Conservation (phyloP, 805 yeast species). For the Ogataea allantospora region DNA sequence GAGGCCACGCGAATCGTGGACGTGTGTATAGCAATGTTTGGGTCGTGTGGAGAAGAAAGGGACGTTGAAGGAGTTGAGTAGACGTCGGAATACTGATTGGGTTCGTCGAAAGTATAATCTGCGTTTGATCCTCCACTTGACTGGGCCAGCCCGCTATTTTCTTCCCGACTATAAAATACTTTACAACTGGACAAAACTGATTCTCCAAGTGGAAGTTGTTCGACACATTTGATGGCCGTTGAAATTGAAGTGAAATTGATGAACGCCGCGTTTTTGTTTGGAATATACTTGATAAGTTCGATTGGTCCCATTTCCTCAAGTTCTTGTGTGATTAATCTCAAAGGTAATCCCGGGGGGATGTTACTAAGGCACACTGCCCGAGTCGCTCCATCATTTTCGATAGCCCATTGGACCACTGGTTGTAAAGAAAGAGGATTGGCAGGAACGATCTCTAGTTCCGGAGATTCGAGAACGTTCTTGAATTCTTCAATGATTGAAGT, state of each 20-base stretch:
- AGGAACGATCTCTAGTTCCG: conserved; percentile 35
- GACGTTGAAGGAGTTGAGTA: conserved; percentile 30
- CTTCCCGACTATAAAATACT: conserved; percentile 32
- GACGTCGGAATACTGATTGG: conserved; percentile 14
- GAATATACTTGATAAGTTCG: conserved; percentile 35
- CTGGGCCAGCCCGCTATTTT: conserved; percentile 12
- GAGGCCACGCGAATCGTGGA: conserved; percentile 4
- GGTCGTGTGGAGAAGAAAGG: conserved; percentile 24
- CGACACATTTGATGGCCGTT: conserved; percentile 44
- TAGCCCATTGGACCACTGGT: conserved; percentile 26
- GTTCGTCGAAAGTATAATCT: conserved; percentile 11
- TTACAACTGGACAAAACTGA: conserved; percentile 24
- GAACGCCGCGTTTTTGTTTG: conserved; percentile 25
- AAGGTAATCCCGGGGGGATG: conserved; percentile 24
- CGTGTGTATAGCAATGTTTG: conserved; percentile 12
- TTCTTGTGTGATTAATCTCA: conserved; percentile 28
- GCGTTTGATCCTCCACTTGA: conserved; percentile 7
- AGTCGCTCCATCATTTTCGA: conserved; percentile 32
- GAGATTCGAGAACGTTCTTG: conserved; percentile 37
- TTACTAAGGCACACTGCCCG: conserved; percentile 30
- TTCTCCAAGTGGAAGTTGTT: conserved; percentile 33
- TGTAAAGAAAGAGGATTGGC: conserved; percentile 33
- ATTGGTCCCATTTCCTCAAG: conserved; percentile 42
- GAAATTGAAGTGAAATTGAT: conserved; percentile 46
- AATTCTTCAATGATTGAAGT: conserved; percentile 16